Conservation (phyloP, 371 early-diverging fungal genomes). For the Mucor saturninus region DNA sequence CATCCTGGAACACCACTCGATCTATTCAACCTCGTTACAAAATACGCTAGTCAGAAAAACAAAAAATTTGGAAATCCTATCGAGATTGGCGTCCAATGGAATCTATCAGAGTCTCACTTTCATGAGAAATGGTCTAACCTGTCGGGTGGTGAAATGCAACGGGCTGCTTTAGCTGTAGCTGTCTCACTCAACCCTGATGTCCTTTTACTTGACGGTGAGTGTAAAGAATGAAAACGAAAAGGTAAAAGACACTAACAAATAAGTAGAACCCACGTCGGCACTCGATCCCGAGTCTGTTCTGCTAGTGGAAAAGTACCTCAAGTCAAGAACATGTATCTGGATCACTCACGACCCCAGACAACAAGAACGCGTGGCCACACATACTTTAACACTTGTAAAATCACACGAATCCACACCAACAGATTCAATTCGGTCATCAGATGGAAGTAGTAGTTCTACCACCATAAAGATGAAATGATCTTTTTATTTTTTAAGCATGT, state of each 20-base stretch:
- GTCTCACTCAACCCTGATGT: slow-evolving; percentile 81
- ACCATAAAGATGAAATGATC: slow-evolving; percentile 19
- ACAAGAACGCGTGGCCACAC: slow-evolving; percentile 67
- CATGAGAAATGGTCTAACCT: slow-evolving; percentile 75
- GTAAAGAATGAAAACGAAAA: background rate
- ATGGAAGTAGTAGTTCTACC: slow-evolving; percentile 3
- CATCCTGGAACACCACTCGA: slow-evolving; percentile 79
- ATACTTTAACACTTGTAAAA: background rate
- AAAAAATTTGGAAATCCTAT: slow-evolving; percentile 63
- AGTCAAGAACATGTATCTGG: slow-evolving; percentile 71
- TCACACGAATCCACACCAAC: background rate
- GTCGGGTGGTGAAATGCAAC: slow-evolving; percentile 91
- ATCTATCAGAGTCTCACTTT: slow-evolving; percentile 71
- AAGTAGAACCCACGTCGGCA: slow-evolving; percentile 84
- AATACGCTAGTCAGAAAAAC: slow-evolving; percentile 61
- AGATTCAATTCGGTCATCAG: background rate
- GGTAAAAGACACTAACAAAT: background rate
- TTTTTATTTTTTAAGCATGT: slow-evolving; percentile 29
- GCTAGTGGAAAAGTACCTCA: slow-evolving; percentile 76
- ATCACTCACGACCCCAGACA: slow-evolving; percentile 85
- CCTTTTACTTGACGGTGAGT: slow-evolving; percentile 80
- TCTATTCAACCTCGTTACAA: slow-evolving; percentile 62
- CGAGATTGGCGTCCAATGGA: slow-evolving; percentile 69
- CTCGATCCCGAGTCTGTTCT: slow-evolving; percentile 76
- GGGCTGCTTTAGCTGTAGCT: slow-evolving; percentile 82